Percentiles rank a stretch among this genome's conserved stretches.
phyloP scores from a whole-genome alignment of 176 grass and related monocot genomes.

The Pharus latifolius region DNA sequence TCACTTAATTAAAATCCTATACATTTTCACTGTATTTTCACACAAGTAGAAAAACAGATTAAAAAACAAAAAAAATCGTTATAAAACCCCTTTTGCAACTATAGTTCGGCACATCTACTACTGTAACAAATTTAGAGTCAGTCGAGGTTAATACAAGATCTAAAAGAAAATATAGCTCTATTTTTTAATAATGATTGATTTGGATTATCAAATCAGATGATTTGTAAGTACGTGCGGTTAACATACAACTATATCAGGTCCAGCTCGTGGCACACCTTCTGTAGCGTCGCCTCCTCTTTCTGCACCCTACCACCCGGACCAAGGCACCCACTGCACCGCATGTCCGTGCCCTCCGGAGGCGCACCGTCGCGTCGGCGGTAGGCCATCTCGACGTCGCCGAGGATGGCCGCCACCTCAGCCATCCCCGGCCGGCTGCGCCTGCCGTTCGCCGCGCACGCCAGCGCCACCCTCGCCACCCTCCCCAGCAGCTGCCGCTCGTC shows the following conservation, averaged over 20 bases:
- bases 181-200: too few species aligned
- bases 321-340: slow-evolving; percentile 15
- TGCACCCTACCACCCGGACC: neutral
- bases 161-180: too few species aligned
- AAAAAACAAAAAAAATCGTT: too few species aligned
- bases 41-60: too few species aligned
- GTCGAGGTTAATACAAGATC: too few species aligned
- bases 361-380: neutral
- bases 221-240: too few species aligned
- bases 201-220: neutral
- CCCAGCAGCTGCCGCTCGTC: slow-evolving; percentile 35
- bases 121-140: too few species aligned
- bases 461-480: slow-evolving; percentile 47
- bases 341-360: neutral
- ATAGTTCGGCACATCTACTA: too few species aligned
- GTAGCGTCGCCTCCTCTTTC: neutral
- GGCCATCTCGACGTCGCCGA: slow-evolving; percentile 49
- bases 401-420: slow-evolving; percentile 48
- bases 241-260: too few species aligned
- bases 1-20: too few species aligned
- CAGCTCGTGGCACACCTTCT: neutral
- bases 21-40: too few species aligned
- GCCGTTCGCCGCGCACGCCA: slow-evolving; percentile 60
- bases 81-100: too few species aligned
- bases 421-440: slow-evolving; percentile 34